phyloP scores from a whole-genome alignment of 768 basidiomycete species.

The Leccinum sublutescens region DNA sequence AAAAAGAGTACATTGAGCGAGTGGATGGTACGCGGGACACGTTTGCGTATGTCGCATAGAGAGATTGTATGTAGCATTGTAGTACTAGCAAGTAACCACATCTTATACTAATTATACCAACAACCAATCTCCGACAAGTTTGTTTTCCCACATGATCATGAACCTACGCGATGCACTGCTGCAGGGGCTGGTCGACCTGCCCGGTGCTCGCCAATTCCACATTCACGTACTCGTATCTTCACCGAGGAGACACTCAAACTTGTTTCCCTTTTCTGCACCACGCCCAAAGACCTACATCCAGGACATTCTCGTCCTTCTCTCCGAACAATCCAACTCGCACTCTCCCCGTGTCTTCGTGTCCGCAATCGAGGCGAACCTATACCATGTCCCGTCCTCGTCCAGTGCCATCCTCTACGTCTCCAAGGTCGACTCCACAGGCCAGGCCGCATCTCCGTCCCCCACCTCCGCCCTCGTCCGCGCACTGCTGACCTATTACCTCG shows the following conservation, averaged over 20 bases:
- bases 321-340: constrained; percentile 53
- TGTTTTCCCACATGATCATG: constrained; percentile 35
- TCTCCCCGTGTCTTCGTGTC: constrained; percentile 62
- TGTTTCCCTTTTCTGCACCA: constrained; percentile 76
- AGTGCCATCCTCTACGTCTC: constrained; percentile 83
- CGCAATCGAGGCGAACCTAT: constrained; percentile 77
- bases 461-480: constrained; percentile 67
- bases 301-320: constrained; percentile 74
- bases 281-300: constrained; percentile 68
- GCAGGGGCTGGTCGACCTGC: constrained; percentile 49
- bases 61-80: constrained; percentile 15
- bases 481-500: constrained; percentile 62
- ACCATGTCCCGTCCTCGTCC: constrained; percentile 66
- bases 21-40: constrained; percentile 90
- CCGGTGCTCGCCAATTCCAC: constrained; percentile 71
- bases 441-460: constrained; percentile 60
- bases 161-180: constrained; percentile 64
- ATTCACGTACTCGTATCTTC: constrained; percentile 71
- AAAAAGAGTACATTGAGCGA: constrained; percentile 98
- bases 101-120: constrained; percentile 16
- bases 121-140: neutral
- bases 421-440: constrained; percentile 93
- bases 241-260: constrained; percentile 59
- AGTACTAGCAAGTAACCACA: no score
- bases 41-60: constrained; percentile 37